Evolutionary conservation across 257 asterid genomes (phyloP).

Genomic region (Gentiana macrophylla): DNA sequence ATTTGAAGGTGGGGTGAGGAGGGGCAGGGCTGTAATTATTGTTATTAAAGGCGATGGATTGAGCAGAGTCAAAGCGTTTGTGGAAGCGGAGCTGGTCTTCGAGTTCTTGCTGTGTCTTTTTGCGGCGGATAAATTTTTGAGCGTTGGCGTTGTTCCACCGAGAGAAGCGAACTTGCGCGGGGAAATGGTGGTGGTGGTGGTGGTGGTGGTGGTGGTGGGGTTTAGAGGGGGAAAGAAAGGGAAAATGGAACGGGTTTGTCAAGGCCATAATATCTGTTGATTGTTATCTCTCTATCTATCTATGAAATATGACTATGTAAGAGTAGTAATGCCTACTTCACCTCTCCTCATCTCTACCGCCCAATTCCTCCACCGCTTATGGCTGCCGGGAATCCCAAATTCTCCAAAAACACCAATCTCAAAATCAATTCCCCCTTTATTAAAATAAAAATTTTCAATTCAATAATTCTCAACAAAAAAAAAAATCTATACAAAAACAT

Average conservation of each 20-base stretch:
- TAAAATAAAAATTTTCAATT: too few species aligned
- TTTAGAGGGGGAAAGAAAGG: slow-evolving; percentile 56
- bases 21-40: slow-evolving; percentile 78
- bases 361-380: too few species aligned
- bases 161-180: slow-evolving; percentile 72
- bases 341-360: too few species aligned
- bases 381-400: too few species aligned
- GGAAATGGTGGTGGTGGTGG: slow-evolving; percentile 28
- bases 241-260: slow-evolving; percentile 44
- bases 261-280: slow-evolving; percentile 22
- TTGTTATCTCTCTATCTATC: too few species aligned
- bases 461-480: too few species aligned
- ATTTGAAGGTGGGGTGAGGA: slow-evolving; percentile 26
- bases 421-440: too few species aligned
- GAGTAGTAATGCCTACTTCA: too few species aligned
- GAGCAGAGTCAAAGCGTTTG: slow-evolving; percentile 70
- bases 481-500: too few species aligned
- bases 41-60: slow-evolving; percentile 47
- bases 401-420: too few species aligned
- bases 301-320: too few species aligned
- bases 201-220: slow-evolving; percentile 10
- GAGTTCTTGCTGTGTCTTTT: slow-evolving; percentile 54
- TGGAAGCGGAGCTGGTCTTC: slow-evolving; percentile 71
- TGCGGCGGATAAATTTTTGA: slow-evolving; percentile 49
- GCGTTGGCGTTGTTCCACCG: slow-evolving; percentile 99